Evolutionary conservation across 2,329 filamentous ascomycete species (phyloP), one percentile per base, ranked within the genome.

Genomic region (Pseudocercospora ulei): DNA sequence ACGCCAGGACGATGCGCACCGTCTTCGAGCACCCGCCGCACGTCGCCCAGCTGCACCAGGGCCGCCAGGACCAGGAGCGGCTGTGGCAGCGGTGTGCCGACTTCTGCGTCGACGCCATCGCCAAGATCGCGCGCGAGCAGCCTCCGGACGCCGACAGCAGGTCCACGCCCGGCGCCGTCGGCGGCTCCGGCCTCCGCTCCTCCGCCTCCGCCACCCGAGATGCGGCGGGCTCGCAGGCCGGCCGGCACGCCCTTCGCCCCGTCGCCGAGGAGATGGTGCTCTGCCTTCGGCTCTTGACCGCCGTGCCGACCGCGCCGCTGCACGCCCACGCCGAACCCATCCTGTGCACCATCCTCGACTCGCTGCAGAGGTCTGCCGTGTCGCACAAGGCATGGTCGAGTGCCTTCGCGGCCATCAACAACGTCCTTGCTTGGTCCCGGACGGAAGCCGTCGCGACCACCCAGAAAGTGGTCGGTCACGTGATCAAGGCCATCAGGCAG

Each of bases 371-470:
- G 56, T 43, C 43, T n/a, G 39, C 39, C 4, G 24, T 38, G 7
- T 41, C 45, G 7, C 38, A 43, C n/a, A 41, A 36, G 8, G 64
- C 78, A 35, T 82, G 86, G 51, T 78, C 81, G 53, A 64, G 79
- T 39, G 80, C 80, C 9, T 85, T 96, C 56, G 76, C 75, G 27
- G 72, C 78, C 27, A 68, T 95, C 53, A 92, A 93, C 62, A 66
- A 69, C 34, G 61, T 93, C 4, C 65, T 93, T 33, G 65, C 70
- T 24, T 72, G 70, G 40, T 73, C 75, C 2, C 70, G 82, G 39
- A 75, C 78, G 30, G 82, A 94, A 53, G 73, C 82, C 44, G 69
- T 78, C 8, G 60, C 67, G 0, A 67, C 85, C 36, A 74, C 79
- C 2, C 72, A 72, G 47, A 67, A 65, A 20, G 64, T 80, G 23